Percentiles rank a stretch among this genome's conserved stretches.
phyloP scores from a whole-genome alignment of 768 basidiomycete species.

The Lepiota brunneoincarnata region DNA sequence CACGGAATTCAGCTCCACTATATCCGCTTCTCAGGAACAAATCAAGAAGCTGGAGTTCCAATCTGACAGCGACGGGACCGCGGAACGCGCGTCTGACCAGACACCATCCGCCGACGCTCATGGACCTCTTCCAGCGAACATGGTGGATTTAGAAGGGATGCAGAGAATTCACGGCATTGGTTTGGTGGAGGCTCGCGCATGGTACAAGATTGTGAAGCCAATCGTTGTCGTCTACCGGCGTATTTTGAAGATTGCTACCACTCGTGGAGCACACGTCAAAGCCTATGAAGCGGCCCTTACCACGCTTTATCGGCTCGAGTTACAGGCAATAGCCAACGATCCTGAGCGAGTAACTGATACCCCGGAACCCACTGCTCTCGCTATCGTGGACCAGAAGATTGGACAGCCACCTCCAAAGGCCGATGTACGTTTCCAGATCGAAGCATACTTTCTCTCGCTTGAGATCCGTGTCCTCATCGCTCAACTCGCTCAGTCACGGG shows the following conservation, averaged over 20 bases:
- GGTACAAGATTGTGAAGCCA: slow-evolving; percentile 38
- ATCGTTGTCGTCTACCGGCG: slow-evolving; percentile 19
- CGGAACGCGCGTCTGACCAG: not conserved
- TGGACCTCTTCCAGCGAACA: slow-evolving; percentile 13
- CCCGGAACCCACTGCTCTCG: slow-evolving; percentile 49
- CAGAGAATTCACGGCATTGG: slow-evolving; percentile 31
- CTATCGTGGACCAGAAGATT: slow-evolving; percentile 46
- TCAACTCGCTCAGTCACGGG: slow-evolving; percentile 40
- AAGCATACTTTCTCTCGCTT: slow-evolving; percentile 56
- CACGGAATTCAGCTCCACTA: slow-evolving; percentile 22
- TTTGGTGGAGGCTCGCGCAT: slow-evolving; percentile 30
- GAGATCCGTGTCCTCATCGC: slow-evolving; percentile 50
- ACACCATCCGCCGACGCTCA: slow-evolving; percentile 8
- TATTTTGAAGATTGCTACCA: slow-evolving; percentile 33
- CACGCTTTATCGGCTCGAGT: slow-evolving; percentile 46
- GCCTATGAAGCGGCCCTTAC: slow-evolving; percentile 65
- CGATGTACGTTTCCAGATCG: slow-evolving; percentile 57
- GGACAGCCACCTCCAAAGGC: slow-evolving; percentile 58
- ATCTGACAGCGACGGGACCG: not conserved
- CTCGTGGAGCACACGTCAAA: slow-evolving; percentile 50
- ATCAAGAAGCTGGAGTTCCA: slow-evolving; percentile 11
- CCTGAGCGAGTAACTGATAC: slow-evolving; percentile 33
- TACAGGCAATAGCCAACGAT: slow-evolving; percentile 29
- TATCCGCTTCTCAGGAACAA: slow-evolving; percentile 15
- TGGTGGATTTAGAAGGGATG: slow-evolving; percentile 24